Percentiles rank a stretch among this genome's conserved stretches.
Evolutionary conservation across 352 stramenopile species (phyloP).

Genomic region (Lagenidium sp.): DNA sequence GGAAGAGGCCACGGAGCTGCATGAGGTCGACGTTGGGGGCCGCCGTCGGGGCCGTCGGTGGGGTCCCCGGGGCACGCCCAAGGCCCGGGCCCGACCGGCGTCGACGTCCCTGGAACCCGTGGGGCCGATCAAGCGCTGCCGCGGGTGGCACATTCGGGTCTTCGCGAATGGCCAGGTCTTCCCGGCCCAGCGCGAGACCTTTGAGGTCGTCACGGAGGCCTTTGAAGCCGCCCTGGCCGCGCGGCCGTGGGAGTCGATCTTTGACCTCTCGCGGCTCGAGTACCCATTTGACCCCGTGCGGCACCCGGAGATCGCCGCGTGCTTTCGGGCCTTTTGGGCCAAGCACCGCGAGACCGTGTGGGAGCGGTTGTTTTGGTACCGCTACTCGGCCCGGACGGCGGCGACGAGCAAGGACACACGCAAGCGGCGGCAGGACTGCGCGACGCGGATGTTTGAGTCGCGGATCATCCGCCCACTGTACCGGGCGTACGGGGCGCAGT

Average conservation of each 20-base stretch:
- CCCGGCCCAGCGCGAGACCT: no score
- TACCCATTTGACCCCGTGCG: slow-evolving; percentile 4
- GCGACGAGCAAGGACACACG: neutral
- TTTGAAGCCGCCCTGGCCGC: neutral
- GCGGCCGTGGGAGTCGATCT: slow-evolving; percentile 6
- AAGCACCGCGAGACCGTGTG: slow-evolving; percentile 6
- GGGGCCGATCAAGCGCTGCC: no score
- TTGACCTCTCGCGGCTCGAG: neutral
- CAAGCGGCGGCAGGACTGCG: slow-evolving; percentile 1
- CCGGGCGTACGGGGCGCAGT: slow-evolving; percentile 4
- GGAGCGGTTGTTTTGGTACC: slow-evolving; percentile 11
- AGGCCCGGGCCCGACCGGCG: no score
- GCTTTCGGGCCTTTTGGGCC: slow-evolving; percentile 1
- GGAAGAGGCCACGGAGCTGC: no score
- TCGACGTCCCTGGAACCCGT: no score
- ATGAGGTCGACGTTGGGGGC: no score
- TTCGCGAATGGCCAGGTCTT: no score
- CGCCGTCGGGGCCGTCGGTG: no score
- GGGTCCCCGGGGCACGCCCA: no score
- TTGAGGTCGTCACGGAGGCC: no score
- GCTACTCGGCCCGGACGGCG: neutral
- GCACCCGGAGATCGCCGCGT: neutral
- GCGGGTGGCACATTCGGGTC: no score
- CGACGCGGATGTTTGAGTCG: neutral
- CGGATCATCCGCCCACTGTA: slow-evolving; percentile 4